Base-by-base conservation (phyloP, 371 early-diverging fungal genomes). In the Syncephalastrum sp. region DNA sequence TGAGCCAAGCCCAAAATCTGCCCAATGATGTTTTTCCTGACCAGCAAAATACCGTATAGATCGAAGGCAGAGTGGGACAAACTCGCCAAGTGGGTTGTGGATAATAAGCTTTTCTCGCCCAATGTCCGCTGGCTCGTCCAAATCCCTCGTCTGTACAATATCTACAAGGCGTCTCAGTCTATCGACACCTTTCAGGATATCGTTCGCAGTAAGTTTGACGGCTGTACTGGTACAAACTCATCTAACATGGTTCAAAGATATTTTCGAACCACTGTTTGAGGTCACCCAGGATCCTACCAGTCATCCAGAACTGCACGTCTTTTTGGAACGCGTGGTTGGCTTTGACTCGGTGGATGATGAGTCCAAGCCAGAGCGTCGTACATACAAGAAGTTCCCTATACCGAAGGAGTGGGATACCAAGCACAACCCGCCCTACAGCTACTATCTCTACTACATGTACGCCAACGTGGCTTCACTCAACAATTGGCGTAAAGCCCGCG, bases 271-370 rank as follows among this genome's bases (percentile, higher is more conserved):
- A 14, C 69, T 99, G 45, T 98, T 95, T 58, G 94, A 96, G 64
- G 98, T 95, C 2, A 94, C 99, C 6, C 63, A 81, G 49, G 86
- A 96, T 57, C 96, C 97, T 3, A 47, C 67, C 8, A 70, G 77
- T 2, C 93, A 98, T 65, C 96, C 96, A 15, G 89, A 96, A 61
- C 80, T 98, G 21, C 93, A 96, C 62, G 77, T 95, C 15, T 97
- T 99, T 61, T 69, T 99, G 57, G 92, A 96, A 72, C 84, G 97
- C 38, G 97, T 99, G 0, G 83, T 95, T 51, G 98, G 98, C 1
- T 95, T 99, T 65, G 99, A 99, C 67, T 86, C 90, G 44, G 99
- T 99, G 1, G 99, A 99, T 72, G 99, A 99, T 68, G 99, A 99
- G 71, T 91, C 92, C 57, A 95, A 95, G 74, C 79, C 89, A 4